Conservation (phyloP, 331 rosid species). For the Ulmus americana region DNA sequence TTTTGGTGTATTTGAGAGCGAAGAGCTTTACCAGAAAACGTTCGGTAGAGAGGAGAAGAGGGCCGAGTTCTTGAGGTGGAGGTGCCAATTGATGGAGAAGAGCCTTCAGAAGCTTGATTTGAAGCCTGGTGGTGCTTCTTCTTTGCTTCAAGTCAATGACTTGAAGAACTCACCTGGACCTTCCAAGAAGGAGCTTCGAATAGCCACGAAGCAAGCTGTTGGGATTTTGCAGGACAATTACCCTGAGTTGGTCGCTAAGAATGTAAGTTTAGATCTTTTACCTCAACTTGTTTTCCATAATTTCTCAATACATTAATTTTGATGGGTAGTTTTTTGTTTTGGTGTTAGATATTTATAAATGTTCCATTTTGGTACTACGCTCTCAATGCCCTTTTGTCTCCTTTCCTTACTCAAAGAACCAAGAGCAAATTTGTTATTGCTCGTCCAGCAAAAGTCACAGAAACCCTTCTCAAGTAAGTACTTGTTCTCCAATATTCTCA, state of each 20-base stretch:
- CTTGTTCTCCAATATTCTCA: not conserved
- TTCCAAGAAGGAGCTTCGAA: slow-evolving; percentile 54
- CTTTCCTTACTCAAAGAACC: slow-evolving; percentile 82
- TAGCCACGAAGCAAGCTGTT: slow-evolving; percentile 62
- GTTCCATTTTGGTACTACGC: slow-evolving; percentile 93
- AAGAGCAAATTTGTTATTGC: slow-evolving; percentile 83
- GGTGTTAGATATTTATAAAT: slow-evolving; percentile 69
- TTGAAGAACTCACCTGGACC: slow-evolving; percentile 76
- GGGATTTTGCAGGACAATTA: slow-evolving; percentile 71
- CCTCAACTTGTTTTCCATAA: not conserved
- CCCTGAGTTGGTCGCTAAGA: slow-evolving; percentile 82
- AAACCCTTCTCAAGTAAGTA: slow-evolving; percentile 49
- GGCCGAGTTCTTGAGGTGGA: slow-evolving; percentile 63
- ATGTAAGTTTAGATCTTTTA: slow-evolving; percentile 30
- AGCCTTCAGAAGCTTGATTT: slow-evolving; percentile 61
- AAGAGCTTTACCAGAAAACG: slow-evolving; percentile 57
- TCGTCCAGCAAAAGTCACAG: slow-evolving; percentile 69
- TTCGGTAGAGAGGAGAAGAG: slow-evolving; percentile 69
- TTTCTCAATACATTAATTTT: not conserved
- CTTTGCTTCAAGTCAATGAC: slow-evolving; percentile 74
- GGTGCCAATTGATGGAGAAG: slow-evolving; percentile 79
- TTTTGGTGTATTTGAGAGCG: slow-evolving; percentile 51
- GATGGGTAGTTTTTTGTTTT: not conserved
- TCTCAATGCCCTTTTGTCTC: slow-evolving; percentile 59
- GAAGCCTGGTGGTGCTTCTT: slow-evolving; percentile 61